Evolutionary conservation across 1,284 basidiomycete species (phyloP).

Genomic region (Naganishia cerealis): DNA sequence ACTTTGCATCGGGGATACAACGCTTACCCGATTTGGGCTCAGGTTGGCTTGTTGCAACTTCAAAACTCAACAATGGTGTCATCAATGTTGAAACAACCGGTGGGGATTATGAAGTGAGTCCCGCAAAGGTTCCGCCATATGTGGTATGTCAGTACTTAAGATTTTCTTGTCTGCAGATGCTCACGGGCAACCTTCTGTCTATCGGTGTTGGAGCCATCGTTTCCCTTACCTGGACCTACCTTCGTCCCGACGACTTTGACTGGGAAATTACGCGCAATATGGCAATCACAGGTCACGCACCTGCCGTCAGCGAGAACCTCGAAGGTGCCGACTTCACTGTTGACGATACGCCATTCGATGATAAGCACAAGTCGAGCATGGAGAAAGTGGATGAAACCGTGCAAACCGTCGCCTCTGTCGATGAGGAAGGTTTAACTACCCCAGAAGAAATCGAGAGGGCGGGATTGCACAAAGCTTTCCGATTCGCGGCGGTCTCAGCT

Average conservation of each 20-base stretch:
- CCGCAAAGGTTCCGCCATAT: slow-evolving; percentile 1
- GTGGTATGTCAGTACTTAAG: not conserved
- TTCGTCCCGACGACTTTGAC: slow-evolving; percentile 76
- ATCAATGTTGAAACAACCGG: slow-evolving; percentile 67
- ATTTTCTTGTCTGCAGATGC: slow-evolving; percentile 41
- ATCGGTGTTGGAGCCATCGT: slow-evolving; percentile 79
- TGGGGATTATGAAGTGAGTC: slow-evolving; percentile 61
- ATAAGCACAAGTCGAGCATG: slow-evolving; percentile 57
- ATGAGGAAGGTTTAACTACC: slow-evolving; percentile 24
- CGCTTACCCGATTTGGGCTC: not conserved
- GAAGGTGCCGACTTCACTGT: slow-evolving; percentile 33
- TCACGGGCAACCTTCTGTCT: slow-evolving; percentile 82
- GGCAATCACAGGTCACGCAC: slow-evolving; percentile 55
- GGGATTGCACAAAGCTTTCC: slow-evolving; percentile 68
- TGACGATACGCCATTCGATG: slow-evolving; percentile 39
- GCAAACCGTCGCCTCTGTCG: slow-evolving; percentile 6
- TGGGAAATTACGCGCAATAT: slow-evolving; percentile 75
- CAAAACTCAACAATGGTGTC: slow-evolving; percentile 65
- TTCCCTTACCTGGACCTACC: slow-evolving; percentile 63
- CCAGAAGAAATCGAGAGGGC: slow-evolving; percentile 59
- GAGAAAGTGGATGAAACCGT: slow-evolving; percentile 37
- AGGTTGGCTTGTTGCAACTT: slow-evolving; percentile 82
- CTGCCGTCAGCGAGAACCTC: slow-evolving; percentile 34
- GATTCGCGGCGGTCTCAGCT: slow-evolving; percentile 72
- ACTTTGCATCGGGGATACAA: not conserved